Base-by-base conservation (phyloP, 495 filamentous ascomycete genomes). In the Halenospora varia region DNA sequence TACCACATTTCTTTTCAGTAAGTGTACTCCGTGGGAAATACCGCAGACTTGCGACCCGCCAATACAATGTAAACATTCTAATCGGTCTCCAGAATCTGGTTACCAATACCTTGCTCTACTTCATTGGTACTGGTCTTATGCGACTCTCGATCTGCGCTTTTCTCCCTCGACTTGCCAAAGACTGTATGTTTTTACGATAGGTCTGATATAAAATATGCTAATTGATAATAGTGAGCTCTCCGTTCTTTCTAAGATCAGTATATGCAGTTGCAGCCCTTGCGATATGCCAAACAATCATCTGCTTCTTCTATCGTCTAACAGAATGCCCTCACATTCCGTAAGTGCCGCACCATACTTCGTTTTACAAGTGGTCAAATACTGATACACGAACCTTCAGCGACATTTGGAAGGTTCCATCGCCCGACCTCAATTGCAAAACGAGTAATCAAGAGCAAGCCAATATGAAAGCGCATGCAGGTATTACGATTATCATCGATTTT, bases 71-170 rank as follows among this genome's bases (percentile, higher is more conserved):
- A n/a, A n/a, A n/a, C n/a, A n/a, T n/a, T n/a, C n/a, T 25, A 57
- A 65, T 40, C 57, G 62, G n/a, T n/a, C n/a, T n/a, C n/a, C 46
- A 67, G 57, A 11, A 19, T 45, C 44, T 60, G 10, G 25, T 26
- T 17, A 60, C 51, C 10, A 51, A 48, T 23, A 17, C 55, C 19
- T 55, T 69, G 2, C 8, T 72, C 25, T 71, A 70, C 53, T 68
- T 69, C 40, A 55, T 56, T 54, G 52, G 55, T 1, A 49, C 64
- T 10, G 70, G 66, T 10, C 53, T 69, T 2, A 63, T 69, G 22
- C 61, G 68, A 35, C 50, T 68, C 2, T 61, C 70, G 0, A 63
- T 72, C 48, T 59, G 66, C 15, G 63, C 62, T 3, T 66, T 68
- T 42, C 44, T 72, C 2, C 68, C 66, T 41, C 64, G 70, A 11